Evolutionary conservation across 2,329 filamentous ascomycete genomes (phyloP).

Genomic region (Cladophialophora chaetospira): DNA sequence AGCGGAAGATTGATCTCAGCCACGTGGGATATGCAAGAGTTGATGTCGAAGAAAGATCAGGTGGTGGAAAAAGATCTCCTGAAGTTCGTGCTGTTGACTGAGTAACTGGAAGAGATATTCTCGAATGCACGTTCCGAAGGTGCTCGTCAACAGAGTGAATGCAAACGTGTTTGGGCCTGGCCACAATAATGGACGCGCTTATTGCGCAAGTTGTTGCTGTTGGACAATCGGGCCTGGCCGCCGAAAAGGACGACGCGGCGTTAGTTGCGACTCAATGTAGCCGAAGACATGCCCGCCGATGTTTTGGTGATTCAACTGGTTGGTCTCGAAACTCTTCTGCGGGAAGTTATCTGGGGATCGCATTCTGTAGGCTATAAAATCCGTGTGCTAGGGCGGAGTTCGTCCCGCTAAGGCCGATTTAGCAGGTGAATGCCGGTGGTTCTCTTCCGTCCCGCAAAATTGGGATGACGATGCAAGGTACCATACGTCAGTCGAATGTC

Average conservation of each 20-base stretch:
- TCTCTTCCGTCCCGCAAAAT: not conserved
- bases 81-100: conserved; percentile 20
- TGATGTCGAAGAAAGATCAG: conserved; percentile 21
- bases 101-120: not conserved
- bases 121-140: not conserved
- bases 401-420: not conserved
- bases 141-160: no score
- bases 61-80: conserved; percentile 25
- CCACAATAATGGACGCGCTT: no score
- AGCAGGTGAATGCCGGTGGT: not conserved
- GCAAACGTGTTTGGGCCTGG: no score
- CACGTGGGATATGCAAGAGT: conserved; percentile 29
- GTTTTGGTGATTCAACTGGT: not conserved
- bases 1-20: conserved; percentile 25
- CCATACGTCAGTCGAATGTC: conserved; percentile 3
- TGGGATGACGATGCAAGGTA: conserved; percentile 18
- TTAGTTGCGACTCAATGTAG: not conserved
- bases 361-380: no score
- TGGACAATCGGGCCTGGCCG: no score
- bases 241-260: not conserved
- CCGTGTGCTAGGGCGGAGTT: not conserved
- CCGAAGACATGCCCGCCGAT: no score
- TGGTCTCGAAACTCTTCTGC: no score
- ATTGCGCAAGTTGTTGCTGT: no score
- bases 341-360: no score